phyloP scores from a whole-genome alignment of 2,329 filamentous ascomycete species.

The Rasamsonia emersonii region DNA sequence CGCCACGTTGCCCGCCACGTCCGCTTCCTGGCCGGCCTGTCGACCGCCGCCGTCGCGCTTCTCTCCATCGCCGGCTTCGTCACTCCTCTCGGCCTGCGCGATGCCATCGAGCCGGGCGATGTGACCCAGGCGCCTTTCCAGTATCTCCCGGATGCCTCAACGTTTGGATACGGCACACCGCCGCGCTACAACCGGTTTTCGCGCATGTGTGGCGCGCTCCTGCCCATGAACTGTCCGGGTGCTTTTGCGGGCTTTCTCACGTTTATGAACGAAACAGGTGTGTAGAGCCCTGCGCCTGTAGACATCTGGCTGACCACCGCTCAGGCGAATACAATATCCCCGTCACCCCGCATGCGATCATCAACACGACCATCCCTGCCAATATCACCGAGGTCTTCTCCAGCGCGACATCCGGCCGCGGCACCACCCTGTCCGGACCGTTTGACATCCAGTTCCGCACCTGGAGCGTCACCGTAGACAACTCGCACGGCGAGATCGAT shows the following conservation, averaged over 20 bases:
- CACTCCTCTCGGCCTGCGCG: neutral
- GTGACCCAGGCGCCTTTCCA: neutral
- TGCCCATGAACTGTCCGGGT: neutral
- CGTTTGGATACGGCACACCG: slow-evolving; percentile 1
- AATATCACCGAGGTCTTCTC: slow-evolving; percentile 1
- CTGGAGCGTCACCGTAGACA: neutral
- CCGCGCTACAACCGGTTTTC: slow-evolving; percentile 1
- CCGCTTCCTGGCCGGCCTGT: neutral
- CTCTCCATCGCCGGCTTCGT: slow-evolving; percentile 1
- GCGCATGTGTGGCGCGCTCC: neutral
- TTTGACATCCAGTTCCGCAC: slow-evolving; percentile 2
- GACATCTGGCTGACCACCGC: too few relatives aligned
- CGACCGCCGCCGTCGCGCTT: neutral
- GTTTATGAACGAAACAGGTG: neutral
- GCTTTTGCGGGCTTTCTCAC: neutral
- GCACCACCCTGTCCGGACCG: neutral
- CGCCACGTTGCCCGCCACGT: slow-evolving; percentile 1
- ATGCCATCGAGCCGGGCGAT: neutral
- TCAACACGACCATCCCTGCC: neutral
- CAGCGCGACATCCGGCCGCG: neutral
- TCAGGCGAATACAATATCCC: neutral
- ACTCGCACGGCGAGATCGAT: slow-evolving; percentile 15
- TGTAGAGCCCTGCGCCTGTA: neutral
- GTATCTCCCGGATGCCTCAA: neutral
- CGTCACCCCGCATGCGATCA: neutral